phyloP scores from a whole-genome alignment of 352 stramenopile genomes.

The Pythium myriotylum region DNA sequence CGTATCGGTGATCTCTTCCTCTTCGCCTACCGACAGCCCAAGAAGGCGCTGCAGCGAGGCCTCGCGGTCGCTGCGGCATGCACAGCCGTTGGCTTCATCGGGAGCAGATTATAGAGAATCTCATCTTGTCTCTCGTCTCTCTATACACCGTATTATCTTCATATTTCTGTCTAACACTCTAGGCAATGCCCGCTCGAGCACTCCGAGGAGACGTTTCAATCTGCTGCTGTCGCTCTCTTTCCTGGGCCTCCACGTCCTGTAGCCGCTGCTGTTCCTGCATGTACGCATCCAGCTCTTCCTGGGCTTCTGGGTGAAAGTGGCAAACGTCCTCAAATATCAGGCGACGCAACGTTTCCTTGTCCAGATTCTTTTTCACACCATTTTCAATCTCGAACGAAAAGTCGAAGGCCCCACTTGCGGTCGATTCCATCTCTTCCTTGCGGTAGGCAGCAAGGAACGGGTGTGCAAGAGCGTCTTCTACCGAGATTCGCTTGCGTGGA shows the following conservation, averaged over 20 bases:
- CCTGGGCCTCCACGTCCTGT: conserved; percentile 30
- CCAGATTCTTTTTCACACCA: conserved; percentile 45
- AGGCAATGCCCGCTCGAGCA: conserved; percentile 26
- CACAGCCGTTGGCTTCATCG: conserved; percentile 38
- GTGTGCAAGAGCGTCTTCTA: conserved; percentile 78
- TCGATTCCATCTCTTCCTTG: conserved; percentile 42
- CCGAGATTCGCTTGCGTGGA: conserved; percentile 69
- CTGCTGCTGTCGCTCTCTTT: conserved; percentile 26
- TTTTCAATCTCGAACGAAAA: conserved; percentile 84
- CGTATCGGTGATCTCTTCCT: conserved; percentile 51
- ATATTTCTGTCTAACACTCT: background rate
- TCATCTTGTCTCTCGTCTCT: background rate
- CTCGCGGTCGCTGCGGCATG: conserved; percentile 47
- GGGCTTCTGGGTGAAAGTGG: conserved; percentile 78
- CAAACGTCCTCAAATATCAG: conserved; percentile 89
- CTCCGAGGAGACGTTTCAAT: conserved; percentile 18
- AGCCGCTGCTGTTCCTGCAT: conserved; percentile 48
- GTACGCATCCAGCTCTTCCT: conserved; percentile 57
- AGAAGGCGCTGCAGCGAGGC: conserved; percentile 48
- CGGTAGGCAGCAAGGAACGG: conserved; percentile 77
- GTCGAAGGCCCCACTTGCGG: conserved; percentile 59
- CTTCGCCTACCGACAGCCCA: conserved; percentile 53
- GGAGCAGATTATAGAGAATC: conserved; percentile 26
- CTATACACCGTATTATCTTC: background rate
- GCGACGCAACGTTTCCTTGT: conserved; percentile 76